These are phyloP conservation scores for Aspergillus sp. DNA, from an alignment of 2,329 filamentous ascomycete species.

Conservation along the genomic window DNA sequence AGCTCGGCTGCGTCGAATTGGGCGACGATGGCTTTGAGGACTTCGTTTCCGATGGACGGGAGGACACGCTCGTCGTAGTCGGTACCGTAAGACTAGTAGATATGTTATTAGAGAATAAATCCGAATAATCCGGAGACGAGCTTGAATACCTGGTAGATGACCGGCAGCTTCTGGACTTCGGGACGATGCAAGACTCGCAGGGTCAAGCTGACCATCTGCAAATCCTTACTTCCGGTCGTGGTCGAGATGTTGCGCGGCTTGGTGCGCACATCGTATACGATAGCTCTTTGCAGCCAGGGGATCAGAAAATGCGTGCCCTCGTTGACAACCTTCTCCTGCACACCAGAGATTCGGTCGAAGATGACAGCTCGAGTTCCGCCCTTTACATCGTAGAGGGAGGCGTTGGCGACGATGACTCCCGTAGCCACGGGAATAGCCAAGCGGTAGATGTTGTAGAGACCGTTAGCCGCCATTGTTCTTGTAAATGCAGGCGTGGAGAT, in stretches of 20 bases:
- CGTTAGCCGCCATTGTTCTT: conserved; percentile 52
- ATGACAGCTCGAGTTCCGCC: conserved; percentile 95
- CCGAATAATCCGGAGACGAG: too few species aligned
- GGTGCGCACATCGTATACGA: conserved; percentile 96
- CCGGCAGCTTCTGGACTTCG: conserved; percentile 87
- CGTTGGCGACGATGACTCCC: conserved; percentile 69
- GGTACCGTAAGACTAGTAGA: conserved; percentile 81
- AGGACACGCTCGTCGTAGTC: conserved; percentile 99
- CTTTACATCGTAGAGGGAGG: conserved; percentile 94
- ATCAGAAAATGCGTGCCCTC: conserved; percentile 97
- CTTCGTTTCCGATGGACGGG: conserved; percentile 98
- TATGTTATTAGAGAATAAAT: neutral
- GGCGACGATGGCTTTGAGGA: conserved; percentile 96
- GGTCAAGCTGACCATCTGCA: conserved; percentile 99
- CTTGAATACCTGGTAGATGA: conserved; percentile 89
- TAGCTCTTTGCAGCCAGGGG: conserved; percentile 92
- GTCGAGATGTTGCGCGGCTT: conserved; percentile 97
- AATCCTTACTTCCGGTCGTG: conserved; percentile 96
- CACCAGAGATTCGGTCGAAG: conserved; percentile 90
- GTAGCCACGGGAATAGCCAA: conserved; percentile 73
- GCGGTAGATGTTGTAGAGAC: conserved; percentile 42
- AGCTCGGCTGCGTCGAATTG: conserved; percentile 99
- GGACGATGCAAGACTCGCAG: conserved; percentile 93
- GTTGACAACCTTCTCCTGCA: conserved; percentile 89
- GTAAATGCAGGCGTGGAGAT: conserved; percentile 21